These are phyloP conservation scores for Arabis hirsuta DNA, from an alignment of 345 rosid species.

Conservation along the genomic window DNA sequence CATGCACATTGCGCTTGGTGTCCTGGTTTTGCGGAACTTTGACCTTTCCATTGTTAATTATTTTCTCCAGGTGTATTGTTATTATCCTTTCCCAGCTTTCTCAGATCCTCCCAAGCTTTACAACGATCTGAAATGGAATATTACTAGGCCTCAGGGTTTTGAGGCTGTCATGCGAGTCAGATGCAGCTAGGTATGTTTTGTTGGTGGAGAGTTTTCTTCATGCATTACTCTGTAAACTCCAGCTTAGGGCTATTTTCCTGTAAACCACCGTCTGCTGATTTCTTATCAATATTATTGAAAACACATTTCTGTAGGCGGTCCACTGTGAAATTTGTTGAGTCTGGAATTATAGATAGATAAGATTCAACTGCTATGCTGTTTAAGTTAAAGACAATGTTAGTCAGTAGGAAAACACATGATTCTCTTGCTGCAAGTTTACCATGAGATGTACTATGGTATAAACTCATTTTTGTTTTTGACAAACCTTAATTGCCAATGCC, in stretches of 20 bases:
- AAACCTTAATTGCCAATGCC: constrained; percentile 62
- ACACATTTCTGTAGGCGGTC: constrained; percentile 4
- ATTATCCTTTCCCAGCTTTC: constrained; percentile 80
- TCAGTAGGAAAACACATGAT: background rate
- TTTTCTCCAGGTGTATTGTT: constrained; percentile 76
- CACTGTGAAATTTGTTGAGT: constrained; percentile 3
- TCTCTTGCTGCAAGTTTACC: constrained; percentile 10
- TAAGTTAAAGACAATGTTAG: constrained; percentile 6
- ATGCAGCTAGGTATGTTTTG: constrained; percentile 79
- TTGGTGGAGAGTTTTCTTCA: constrained; percentile 25
- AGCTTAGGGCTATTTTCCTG: constrained; percentile 28
- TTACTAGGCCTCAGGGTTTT: constrained; percentile 96
- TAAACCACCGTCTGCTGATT: constrained; percentile 12
- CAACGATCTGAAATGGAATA: constrained; percentile 98
- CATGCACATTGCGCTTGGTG: constrained; percentile 4
- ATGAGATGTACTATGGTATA: constrained; percentile 16
- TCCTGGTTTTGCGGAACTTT: constrained; percentile 3
- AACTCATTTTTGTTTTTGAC: constrained; percentile 28
- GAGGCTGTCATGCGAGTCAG: constrained; percentile 99
- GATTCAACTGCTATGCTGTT: constrained; percentile 7
- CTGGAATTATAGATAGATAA: constrained; percentile 7
- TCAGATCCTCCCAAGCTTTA: constrained; percentile 94
- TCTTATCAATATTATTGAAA: constrained; percentile 11
- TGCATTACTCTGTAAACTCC: constrained; percentile 13
- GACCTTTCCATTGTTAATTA: background rate